Conservation (phyloP, 495 filamentous ascomycete species). For the Lindgomyces ingoldianus region DNA sequence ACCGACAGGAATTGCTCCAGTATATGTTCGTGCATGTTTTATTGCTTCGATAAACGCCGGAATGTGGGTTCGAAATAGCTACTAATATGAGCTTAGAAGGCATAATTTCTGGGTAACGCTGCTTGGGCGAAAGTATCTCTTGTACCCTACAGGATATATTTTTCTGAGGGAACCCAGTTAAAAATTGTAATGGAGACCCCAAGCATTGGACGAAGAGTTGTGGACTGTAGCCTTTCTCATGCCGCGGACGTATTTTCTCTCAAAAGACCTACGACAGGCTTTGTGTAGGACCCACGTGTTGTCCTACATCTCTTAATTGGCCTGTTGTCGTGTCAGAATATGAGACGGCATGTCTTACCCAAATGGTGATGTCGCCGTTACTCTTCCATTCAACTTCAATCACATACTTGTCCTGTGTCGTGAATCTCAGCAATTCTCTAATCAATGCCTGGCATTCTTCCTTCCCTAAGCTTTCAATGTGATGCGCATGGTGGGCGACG, state of each 20-base stretch:
- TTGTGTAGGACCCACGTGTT: conserved; percentile 24
- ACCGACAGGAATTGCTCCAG: no score
- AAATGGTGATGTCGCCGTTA: conserved; percentile 56
- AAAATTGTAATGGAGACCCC: conserved; percentile 8
- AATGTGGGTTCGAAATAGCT: neutral
- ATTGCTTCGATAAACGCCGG: no score
- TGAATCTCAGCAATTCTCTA: conserved; percentile 49
- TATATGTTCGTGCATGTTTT: no score
- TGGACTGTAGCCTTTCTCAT: conserved; percentile 46
- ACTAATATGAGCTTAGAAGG: no score
- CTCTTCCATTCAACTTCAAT: conserved; percentile 53
- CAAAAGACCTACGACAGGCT: conserved; percentile 48
- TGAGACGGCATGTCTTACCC: conserved; percentile 59
- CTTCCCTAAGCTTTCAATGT: conserved; percentile 52
- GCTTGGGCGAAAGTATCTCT: neutral
- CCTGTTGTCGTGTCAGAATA: conserved; percentile 52
- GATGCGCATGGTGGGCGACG: conserved; percentile 57
- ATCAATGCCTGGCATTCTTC: conserved; percentile 47
- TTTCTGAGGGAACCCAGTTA: neutral
- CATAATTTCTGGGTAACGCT: no score
- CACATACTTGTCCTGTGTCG: conserved; percentile 52
- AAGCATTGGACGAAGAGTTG: conserved; percentile 14
- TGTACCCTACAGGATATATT: neutral
- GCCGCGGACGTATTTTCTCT: conserved; percentile 54
- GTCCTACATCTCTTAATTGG: conserved; percentile 13